These are phyloP conservation scores for Hypsizygus marmoreus DNA, from an alignment of 768 basidiomycete genomes.

Conservation along the genomic window DNA sequence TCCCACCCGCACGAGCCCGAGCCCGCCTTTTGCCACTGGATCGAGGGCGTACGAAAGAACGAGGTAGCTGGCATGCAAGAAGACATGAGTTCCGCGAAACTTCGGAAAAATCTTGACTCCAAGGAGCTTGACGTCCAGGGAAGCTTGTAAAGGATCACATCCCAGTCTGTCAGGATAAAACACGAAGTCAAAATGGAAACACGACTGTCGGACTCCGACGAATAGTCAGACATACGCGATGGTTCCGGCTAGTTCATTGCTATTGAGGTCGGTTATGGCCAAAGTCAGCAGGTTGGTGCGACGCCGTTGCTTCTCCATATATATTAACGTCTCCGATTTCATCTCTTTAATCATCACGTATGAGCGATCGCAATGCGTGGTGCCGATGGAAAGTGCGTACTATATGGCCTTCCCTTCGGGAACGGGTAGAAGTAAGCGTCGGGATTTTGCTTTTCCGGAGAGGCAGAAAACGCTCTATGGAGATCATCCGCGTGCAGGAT, in stretches of 20 bases:
- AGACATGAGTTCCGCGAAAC: slow-evolving; percentile 20
- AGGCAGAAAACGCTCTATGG: slow-evolving; percentile 15
- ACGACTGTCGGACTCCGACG: too few relatives aligned
- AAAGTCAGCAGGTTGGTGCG: slow-evolving; percentile 21
- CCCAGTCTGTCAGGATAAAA: slow-evolving; percentile 12
- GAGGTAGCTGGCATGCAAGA: slow-evolving; percentile 18
- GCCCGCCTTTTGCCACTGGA: slow-evolving; percentile 12
- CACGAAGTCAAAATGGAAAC: too few relatives aligned
- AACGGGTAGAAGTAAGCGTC: slow-evolving; percentile 22
- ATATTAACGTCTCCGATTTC: slow-evolving; percentile 20
- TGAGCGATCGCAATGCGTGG: neutral
- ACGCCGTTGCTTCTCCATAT: slow-evolving; percentile 22
- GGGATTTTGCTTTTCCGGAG: neutral
- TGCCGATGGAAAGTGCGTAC: too few relatives aligned
- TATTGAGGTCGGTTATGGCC: slow-evolving; percentile 17
- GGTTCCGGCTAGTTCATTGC: slow-evolving; percentile 16
- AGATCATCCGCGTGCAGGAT: slow-evolving; percentile 15
- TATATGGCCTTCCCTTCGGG: slow-evolving; percentile 19
- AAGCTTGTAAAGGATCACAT: slow-evolving; percentile 21
- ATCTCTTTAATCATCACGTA: slow-evolving; percentile 8
- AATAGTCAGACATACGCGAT: slow-evolving; percentile 11
- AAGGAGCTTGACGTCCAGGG: slow-evolving; percentile 20
- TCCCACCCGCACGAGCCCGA: slow-evolving; percentile 19
- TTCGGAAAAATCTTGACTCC: slow-evolving; percentile 21
- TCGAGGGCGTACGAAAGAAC: slow-evolving; percentile 19